These are phyloP conservation scores for Crithidia bombi DNA, from an alignment of 208 protist genomes.

Conservation along the genomic window DNA sequence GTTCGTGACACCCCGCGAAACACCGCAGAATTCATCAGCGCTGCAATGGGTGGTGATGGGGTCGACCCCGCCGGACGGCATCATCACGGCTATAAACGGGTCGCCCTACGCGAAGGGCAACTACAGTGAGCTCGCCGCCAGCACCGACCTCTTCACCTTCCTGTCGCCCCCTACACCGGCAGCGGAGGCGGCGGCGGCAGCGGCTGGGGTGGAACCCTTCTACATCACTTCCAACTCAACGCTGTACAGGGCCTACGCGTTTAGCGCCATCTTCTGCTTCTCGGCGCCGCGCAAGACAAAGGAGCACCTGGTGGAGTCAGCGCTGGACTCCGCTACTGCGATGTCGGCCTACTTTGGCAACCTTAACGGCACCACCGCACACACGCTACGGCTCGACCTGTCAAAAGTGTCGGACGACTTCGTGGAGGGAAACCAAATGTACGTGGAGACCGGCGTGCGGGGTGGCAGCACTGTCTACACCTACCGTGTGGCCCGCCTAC, in stretches of 20 bases:
- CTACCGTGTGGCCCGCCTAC: constrained; percentile 44
- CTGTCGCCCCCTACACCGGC: constrained; percentile 11
- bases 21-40: not conserved
- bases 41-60: constrained; percentile 22
- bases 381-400: constrained; percentile 38
- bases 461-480: constrained; percentile 21
- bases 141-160: constrained; percentile 25
- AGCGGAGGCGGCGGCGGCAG: not conserved
- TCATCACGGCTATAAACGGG: not conserved
- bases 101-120: constrained; percentile 5
- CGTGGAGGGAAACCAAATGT: constrained; percentile 53
- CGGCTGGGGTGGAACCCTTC: constrained; percentile 12
- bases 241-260: constrained; percentile 8
- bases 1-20: not conserved
- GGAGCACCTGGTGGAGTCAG: constrained; percentile 13
- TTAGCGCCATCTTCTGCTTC: constrained; percentile 39
- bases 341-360: constrained; percentile 37
- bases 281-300: constrained; percentile 19
- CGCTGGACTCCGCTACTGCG: not conserved
- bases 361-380: constrained; percentile 23
- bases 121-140: constrained; percentile 21
- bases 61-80: not conserved
- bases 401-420: constrained; percentile 32
- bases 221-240: constrained; percentile 5
- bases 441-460: constrained; percentile 54